A percentile compares a stretch with the other conserved stretches of the same genome.
Conservation (phyloP, 495 filamentous ascomycete genomes). For the Penicillium ucsense region DNA sequence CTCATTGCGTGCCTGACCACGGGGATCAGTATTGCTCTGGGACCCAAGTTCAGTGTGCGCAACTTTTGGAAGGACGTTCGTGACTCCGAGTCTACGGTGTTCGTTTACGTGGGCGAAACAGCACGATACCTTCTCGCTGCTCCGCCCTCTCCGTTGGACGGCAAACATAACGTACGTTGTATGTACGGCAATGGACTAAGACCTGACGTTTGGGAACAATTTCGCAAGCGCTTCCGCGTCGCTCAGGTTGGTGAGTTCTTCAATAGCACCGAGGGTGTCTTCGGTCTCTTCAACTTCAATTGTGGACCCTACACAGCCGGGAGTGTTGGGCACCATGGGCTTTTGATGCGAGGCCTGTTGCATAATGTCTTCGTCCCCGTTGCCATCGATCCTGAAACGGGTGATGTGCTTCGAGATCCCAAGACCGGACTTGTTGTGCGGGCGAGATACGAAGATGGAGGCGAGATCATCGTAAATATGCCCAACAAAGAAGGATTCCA, state of each 20-base stretch:
- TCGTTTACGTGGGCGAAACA: slow-evolving; percentile 79
- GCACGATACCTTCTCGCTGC: slow-evolving; percentile 65
- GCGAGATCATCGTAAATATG: slow-evolving; percentile 65
- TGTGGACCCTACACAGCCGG: slow-evolving; percentile 49
- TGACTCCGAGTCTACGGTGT: slow-evolving; percentile 56
- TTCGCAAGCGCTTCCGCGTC: slow-evolving; percentile 55
- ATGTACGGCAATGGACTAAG: slow-evolving; percentile 74
- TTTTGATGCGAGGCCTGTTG: slow-evolving; percentile 40
- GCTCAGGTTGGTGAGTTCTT: slow-evolving; percentile 54
- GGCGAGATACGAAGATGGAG: slow-evolving; percentile 54
- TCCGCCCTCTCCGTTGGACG: slow-evolving; percentile 54
- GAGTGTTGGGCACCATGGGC: slow-evolving; percentile 65
- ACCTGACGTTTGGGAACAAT: slow-evolving; percentile 66
- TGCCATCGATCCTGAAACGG: slow-evolving; percentile 55
- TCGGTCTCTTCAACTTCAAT: slow-evolving; percentile 48
- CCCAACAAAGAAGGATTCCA: slow-evolving; percentile 50
- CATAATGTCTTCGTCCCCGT: slow-evolving; percentile 53
- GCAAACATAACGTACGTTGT: slow-evolving; percentile 51
- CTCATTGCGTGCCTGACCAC: slow-evolving; percentile 43
- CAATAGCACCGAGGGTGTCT: slow-evolving; percentile 55
- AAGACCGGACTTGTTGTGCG: slow-evolving; percentile 58
- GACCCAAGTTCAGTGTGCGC: slow-evolving; percentile 58
- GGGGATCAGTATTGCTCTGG: slow-evolving; percentile 57
- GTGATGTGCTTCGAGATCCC: slow-evolving; percentile 51
- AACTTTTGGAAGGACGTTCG: slow-evolving; percentile 69